phyloP scores from a whole-genome alignment of 1,284 basidiomycete species.

The Fomitopsis pinicola region DNA sequence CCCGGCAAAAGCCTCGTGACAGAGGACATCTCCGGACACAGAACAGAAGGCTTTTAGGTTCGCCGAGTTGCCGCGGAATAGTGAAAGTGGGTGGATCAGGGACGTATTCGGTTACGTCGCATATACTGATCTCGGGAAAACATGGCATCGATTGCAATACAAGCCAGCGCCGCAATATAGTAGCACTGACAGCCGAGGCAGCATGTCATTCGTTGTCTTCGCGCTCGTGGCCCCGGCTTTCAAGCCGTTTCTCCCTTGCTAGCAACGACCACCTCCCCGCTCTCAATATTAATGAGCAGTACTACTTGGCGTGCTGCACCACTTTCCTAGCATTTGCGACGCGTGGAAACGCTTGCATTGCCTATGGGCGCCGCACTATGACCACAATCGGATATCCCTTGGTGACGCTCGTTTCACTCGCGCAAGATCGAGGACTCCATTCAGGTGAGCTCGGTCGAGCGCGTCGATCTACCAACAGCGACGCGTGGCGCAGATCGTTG shows the following conservation, averaged over 20 bases:
- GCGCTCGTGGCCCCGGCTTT: neutral
- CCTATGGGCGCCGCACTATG: neutral
- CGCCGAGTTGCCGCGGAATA: too few relatives aligned
- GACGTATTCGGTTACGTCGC: too few relatives aligned
- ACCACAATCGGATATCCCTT: neutral
- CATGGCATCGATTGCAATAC: neutral
- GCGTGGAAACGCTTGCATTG: neutral
- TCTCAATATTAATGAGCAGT: neutral
- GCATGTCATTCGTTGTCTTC: neutral
- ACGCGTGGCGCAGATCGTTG: neutral
- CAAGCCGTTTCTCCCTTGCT: neutral
- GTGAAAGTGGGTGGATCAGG: too few relatives aligned
- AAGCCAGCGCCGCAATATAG: too few relatives aligned
- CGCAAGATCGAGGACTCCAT: neutral
- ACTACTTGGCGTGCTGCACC: neutral
- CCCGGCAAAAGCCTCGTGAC: too few relatives aligned
- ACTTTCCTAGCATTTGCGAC: neutral
- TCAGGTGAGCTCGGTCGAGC: neutral
- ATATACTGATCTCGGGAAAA: too few relatives aligned
- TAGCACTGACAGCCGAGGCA: neutral
- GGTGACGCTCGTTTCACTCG: neutral
- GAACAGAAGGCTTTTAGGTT: too few relatives aligned
- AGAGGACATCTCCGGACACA: too few relatives aligned
- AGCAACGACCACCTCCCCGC: neutral
- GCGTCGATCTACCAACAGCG: neutral